phyloP scores from a whole-genome alignment of 768 basidiomycete species.

The Podaxis pistillaris region DNA sequence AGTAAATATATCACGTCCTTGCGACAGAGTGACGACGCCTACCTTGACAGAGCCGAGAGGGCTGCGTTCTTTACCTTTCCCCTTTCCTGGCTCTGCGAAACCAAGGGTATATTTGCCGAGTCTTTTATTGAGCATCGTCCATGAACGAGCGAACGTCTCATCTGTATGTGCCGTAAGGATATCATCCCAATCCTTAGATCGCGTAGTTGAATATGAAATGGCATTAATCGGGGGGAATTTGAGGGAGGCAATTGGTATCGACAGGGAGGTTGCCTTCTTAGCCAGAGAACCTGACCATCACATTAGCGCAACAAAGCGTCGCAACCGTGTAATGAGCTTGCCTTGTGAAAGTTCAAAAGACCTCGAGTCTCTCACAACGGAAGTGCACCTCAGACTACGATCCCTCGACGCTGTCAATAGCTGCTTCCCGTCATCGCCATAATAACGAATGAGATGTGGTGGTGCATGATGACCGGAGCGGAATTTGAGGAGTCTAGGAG shows the following conservation, averaged over 20 bases:
- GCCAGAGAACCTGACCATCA: conserved; percentile 63
- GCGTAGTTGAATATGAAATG: conserved; percentile 73
- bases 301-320: background rate
- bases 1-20: background rate
- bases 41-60: conserved; percentile 73
- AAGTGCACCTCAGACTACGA: conserved; percentile 84
- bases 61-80: conserved; percentile 44
- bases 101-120: conserved; percentile 74
- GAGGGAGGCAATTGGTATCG: conserved; percentile 75
- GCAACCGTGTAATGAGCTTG: conserved; percentile 22
- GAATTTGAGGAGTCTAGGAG: conserved; percentile 87
- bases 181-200: conserved; percentile 97
- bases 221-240: conserved; percentile 82
- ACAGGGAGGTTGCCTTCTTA: conserved; percentile 76
- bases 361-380: conserved; percentile 91
- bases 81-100: conserved; percentile 48
- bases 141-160: conserved; percentile 80
- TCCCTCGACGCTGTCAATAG: conserved; percentile 88
- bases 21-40: conserved; percentile 7
- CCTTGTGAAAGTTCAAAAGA: conserved; percentile 96
- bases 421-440: conserved; percentile 96
- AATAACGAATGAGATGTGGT: conserved; percentile 90
- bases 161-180: conserved; percentile 88
- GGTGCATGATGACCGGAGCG: conserved; percentile 91
- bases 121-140: conserved; percentile 82